A percentile compares a stretch with the other conserved stretches of the same genome.
phyloP scores from a whole-genome alignment of 306 rosid genomes.

The Prosopis cineraria region DNA sequence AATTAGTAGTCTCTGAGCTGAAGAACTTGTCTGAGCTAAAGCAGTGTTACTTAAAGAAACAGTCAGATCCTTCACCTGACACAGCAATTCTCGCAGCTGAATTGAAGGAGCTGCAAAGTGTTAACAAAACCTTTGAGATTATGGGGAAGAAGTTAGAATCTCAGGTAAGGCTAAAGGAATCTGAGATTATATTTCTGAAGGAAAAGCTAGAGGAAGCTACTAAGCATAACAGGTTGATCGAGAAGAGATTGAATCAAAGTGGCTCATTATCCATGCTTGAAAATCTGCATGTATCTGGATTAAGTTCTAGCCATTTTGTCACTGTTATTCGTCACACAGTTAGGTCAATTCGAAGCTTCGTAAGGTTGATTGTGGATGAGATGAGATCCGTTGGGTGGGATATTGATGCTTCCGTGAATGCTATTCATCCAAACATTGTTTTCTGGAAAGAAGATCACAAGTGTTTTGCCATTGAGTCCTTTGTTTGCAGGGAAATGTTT shows the following conservation, averaged over 20 bases:
- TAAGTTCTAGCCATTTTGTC: slow-evolving; percentile 64
- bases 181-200: slow-evolving; percentile 65
- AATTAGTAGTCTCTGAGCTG: slow-evolving; percentile 56
- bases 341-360: slow-evolving; percentile 61
- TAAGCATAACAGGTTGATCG: slow-evolving; percentile 58
- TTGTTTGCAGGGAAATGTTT: slow-evolving; percentile 78
- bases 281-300: slow-evolving; percentile 61
- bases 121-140: slow-evolving; percentile 59
- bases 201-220: slow-evolving; percentile 74
- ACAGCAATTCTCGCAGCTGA: slow-evolving; percentile 59
- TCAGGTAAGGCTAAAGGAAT: slow-evolving; percentile 75
- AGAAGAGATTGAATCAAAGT: slow-evolving; percentile 69
- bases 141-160: slow-evolving; percentile 74
- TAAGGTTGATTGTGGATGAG: slow-evolving; percentile 57
- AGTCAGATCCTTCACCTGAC: slow-evolving; percentile 71
- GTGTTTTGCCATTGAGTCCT: slow-evolving; percentile 77
- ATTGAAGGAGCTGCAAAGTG: slow-evolving; percentile 75
- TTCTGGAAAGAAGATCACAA: slow-evolving; percentile 73
- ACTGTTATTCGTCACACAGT: slow-evolving; percentile 56
- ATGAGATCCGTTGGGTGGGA: slow-evolving; percentile 77
- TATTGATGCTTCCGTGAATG: slow-evolving; percentile 61
- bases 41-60: slow-evolving; percentile 71
- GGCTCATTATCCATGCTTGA: slow-evolving; percentile 58
- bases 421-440: slow-evolving; percentile 52
- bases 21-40: slow-evolving; percentile 81